These are phyloP conservation scores for Cadophora gregata DNA, from an alignment of 2,329 filamentous ascomycete species.

Conservation along the genomic window DNA sequence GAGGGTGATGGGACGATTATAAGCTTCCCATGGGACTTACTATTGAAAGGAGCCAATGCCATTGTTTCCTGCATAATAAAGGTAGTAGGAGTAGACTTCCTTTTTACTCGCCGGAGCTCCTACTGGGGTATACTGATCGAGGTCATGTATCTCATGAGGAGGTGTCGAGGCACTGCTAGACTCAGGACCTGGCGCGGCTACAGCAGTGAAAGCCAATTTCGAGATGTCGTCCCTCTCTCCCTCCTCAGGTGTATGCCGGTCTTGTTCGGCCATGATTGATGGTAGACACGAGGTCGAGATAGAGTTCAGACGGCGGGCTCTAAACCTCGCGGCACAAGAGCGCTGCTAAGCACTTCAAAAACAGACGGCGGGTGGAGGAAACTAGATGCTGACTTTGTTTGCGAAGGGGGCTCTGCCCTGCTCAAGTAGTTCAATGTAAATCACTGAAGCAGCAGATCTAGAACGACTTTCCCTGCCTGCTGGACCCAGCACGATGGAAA, in stretches of 20 bases:
- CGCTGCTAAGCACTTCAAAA: not conserved
- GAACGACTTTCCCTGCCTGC: not conserved
- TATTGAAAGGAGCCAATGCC: slow-evolving; percentile 44
- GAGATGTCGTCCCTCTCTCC: slow-evolving; percentile 29
- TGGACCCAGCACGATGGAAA: not conserved
- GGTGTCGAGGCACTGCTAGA: slow-evolving; percentile 22
- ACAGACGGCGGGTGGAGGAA: slow-evolving; percentile 14
- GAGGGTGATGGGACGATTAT: not conserved
- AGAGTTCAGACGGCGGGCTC: slow-evolving; percentile 13
- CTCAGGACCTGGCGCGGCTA: slow-evolving; percentile 31
- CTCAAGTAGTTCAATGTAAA: slow-evolving; percentile 6
- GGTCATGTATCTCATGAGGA: slow-evolving; percentile 32
- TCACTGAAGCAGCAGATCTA: slow-evolving; percentile 6
- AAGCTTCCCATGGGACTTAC: slow-evolving; percentile 28
- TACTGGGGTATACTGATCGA: slow-evolving; percentile 26
- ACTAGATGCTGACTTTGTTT: slow-evolving; percentile 5
- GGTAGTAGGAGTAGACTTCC: slow-evolving; percentile 42
- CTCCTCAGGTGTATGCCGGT: slow-evolving; percentile 24
- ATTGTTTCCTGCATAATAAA: slow-evolving; percentile 44
- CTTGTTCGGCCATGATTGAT: slow-evolving; percentile 24
- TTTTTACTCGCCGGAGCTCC: slow-evolving; percentile 38
- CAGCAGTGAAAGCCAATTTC: slow-evolving; percentile 37
- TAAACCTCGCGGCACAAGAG: not conserved
- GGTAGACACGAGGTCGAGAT: slow-evolving; percentile 4
- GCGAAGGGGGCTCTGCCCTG: not conserved